Percentiles rank a stretch among this genome's conserved stretches.
phyloP scores from a whole-genome alignment of 78 protist species.

The Capsaspora owczarzaki region DNA sequence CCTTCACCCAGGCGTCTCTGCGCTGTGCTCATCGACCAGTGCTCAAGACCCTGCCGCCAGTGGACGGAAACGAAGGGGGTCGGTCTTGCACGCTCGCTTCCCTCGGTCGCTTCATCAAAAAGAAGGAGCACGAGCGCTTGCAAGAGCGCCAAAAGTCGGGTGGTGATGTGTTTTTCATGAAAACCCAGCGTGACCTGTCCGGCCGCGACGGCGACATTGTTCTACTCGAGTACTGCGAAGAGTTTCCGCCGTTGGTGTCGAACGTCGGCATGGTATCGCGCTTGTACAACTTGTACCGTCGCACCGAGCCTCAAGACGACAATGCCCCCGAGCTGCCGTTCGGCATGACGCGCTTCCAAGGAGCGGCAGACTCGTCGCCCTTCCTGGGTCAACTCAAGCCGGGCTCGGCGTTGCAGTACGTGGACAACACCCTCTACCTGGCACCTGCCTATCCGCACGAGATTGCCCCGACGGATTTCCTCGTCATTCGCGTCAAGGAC shows the following conservation, averaged over 20 bases:
- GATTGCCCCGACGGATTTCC: conserved; percentile 43
- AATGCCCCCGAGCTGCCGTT: conserved; percentile 22
- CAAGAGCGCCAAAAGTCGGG: neutral
- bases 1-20: neutral
- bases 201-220: conserved; percentile 56
- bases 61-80: neutral
- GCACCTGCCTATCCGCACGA: conserved; percentile 49
- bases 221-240: conserved; percentile 53
- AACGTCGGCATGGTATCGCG: conserved; percentile 59
- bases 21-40: neutral
- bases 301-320: conserved; percentile 17
- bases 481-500: conserved; percentile 1
- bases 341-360: conserved; percentile 45
- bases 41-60: neutral
- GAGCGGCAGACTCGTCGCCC: conserved; percentile 43
- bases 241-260: conserved; percentile 43
- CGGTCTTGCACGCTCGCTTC: neutral
- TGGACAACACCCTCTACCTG: conserved; percentile 50
- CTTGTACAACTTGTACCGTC: conserved; percentile 38
- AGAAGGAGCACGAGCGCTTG: neutral
- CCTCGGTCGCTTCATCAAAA: neutral
- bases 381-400: conserved; percentile 51
- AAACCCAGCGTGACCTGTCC: conserved; percentile 34
- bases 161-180: neutral
- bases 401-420: conserved; percentile 30